These are phyloP conservation scores for Botryococcus braunii DNA, from an alignment of 163 green algal species.

Conservation along the genomic window DNA sequence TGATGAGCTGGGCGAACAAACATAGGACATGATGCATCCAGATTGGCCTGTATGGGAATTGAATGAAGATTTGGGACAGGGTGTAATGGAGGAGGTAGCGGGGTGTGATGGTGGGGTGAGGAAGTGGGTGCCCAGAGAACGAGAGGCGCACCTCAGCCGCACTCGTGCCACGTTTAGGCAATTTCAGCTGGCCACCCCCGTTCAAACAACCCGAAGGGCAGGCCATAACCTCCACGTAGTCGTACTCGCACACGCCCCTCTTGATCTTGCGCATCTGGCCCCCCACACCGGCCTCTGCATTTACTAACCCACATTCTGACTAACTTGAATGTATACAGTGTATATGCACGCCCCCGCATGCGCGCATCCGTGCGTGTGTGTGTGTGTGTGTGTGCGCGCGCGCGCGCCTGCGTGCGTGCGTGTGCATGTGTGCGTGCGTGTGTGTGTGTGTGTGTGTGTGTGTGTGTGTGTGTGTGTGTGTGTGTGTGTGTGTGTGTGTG, in stretches of 20 bases:
- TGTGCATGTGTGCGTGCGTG: too few species aligned
- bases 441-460: too few species aligned
- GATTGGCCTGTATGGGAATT: background rate
- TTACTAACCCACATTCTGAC: too few species aligned
- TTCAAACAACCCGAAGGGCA: slow-evolving; percentile 89
- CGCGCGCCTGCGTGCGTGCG: too few species aligned
- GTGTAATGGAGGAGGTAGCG: background rate
- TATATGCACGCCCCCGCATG: too few species aligned
- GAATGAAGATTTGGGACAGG: background rate
- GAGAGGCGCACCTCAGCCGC: slow-evolving; percentile 4
- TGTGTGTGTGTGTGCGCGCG: too few species aligned
- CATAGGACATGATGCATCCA: background rate
- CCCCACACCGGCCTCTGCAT: too few species aligned
- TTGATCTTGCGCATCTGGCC: slow-evolving; percentile 64
- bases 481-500: too few species aligned
- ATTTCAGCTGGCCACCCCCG: slow-evolving; percentile 83
- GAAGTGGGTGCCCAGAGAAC: background rate
- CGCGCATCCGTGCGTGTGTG: too few species aligned
- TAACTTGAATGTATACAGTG: too few species aligned
- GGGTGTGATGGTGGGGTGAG: background rate
- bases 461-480: too few species aligned
- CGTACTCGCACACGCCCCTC: slow-evolving; percentile 50
- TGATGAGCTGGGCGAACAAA: background rate
- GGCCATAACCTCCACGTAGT: slow-evolving; percentile 83
- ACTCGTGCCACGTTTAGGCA: slow-evolving; percentile 19